Evolutionary conservation across 208 protist species (phyloP).

Genomic region (Giardia muris): DNA sequence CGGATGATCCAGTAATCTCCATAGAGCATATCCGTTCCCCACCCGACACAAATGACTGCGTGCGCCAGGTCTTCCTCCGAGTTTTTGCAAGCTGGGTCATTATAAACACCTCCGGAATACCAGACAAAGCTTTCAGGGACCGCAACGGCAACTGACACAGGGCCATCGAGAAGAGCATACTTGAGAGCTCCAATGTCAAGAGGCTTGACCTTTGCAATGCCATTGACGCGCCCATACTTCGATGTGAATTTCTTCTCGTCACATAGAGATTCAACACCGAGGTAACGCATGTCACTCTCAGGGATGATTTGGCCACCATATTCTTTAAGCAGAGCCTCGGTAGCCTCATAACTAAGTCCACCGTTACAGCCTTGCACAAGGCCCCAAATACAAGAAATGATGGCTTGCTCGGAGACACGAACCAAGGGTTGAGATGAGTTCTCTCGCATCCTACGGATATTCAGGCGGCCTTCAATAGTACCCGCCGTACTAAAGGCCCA

Average conservation of each 20-base stretch:
- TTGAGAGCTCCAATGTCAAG: slow-evolving; percentile 1
- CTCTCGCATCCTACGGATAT: neutral
- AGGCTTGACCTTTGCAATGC: neutral
- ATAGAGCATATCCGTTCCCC: neutral
- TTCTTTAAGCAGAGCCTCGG: neutral
- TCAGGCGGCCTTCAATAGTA: slow-evolving; percentile 27
- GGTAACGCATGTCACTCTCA: neutral
- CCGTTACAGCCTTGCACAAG: slow-evolving; percentile 2
- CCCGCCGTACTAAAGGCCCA: slow-evolving; percentile 34
- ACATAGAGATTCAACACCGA: slow-evolving; percentile 6
- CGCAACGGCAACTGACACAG: neutral
- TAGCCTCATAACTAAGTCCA: neutral
- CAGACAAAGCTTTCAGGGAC: neutral
- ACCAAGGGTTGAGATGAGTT: neutral
- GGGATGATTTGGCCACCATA: neutral
- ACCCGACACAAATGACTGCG: neutral
- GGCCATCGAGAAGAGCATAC: neutral
- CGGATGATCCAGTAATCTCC: slow-evolving; percentile 26
- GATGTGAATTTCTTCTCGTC: neutral
- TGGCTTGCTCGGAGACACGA: neutral
- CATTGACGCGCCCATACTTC: neutral
- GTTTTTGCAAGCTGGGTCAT: neutral
- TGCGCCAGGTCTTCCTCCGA: neutral
- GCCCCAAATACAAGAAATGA: neutral
- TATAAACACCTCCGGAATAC: slow-evolving; percentile 14